Conservation (phyloP, 2,329 filamentous ascomycete genomes). For the Zopfia rhizophila region DNA sequence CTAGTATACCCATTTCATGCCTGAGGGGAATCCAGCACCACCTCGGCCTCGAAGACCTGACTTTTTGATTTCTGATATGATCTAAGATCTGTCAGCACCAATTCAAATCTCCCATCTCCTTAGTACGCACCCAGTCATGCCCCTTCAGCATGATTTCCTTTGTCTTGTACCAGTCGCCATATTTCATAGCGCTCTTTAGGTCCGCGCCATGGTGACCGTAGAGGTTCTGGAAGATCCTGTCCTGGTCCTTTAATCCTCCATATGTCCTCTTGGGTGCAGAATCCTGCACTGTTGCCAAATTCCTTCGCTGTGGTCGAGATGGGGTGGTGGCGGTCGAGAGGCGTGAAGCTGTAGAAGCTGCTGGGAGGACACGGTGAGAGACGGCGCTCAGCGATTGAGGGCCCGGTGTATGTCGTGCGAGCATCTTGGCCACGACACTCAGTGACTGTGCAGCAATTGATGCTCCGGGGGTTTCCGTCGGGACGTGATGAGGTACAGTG, state of each 20-base stretch:
- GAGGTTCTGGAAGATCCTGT: constrained; percentile 98
- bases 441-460: constrained; percentile 50
- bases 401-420: constrained; percentile 53
- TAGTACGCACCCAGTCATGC: constrained; percentile 81
- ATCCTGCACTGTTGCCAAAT: constrained; percentile 70
- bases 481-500: constrained; percentile 42
- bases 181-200: constrained; percentile 93
- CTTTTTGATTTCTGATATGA: constrained; percentile 96
- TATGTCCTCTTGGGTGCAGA: constrained; percentile 71
- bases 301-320: constrained; percentile 67
- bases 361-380: constrained; percentile 54
- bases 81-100: constrained; percentile 60
- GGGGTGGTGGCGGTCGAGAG: constrained; percentile 54
- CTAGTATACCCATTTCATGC: constrained; percentile 91
- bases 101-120: background rate
- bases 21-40: constrained; percentile 97
- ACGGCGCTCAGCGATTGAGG: constrained; percentile 52
- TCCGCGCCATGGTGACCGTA: constrained; percentile 93
- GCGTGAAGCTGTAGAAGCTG: constrained; percentile 49
- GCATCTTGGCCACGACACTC: constrained; percentile 47
- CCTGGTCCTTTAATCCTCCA: constrained; percentile 92
- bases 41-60: constrained; percentile 95
- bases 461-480: constrained; percentile 40
- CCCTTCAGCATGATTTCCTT: constrained; percentile 98
- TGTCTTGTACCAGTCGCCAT: constrained; percentile 99